Percentiles rank a stretch among this genome's conserved stretches.
Evolutionary conservation across 345 rosid genomes (phyloP).

Genomic region (Melaleuca alternifolia): DNA sequence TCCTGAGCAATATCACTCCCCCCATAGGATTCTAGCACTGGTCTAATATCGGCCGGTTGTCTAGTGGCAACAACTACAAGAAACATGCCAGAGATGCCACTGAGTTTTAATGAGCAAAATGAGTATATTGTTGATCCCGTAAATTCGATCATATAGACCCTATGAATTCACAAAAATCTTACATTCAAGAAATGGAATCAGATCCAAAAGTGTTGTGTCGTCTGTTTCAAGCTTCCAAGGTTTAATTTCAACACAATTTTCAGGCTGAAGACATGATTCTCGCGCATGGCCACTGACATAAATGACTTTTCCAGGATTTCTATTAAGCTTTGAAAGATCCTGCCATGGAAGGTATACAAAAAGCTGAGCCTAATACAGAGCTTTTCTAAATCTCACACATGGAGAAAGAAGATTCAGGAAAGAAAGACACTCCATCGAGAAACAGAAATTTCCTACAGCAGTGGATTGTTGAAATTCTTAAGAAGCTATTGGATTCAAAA

Average conservation of each 20-base stretch:
- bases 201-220: conserved; percentile 87
- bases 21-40: conserved; percentile 61
- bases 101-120: not conserved
- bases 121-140: not conserved
- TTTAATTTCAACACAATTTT: conserved; percentile 68
- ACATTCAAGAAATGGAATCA: conserved; percentile 98
- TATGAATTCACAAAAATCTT: conserved; percentile 5
- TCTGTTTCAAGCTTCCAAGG: conserved; percentile 72
- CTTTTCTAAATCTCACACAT: not conserved
- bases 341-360: conserved; percentile 13
- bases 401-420: not conserved
- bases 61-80: conserved; percentile 72
- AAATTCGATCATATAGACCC: not conserved
- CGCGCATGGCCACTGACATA: conserved; percentile 79
- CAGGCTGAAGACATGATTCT: conserved; percentile 84
- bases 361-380: not conserved
- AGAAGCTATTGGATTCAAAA: not conserved
- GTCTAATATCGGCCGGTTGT: conserved; percentile 76
- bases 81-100: not conserved
- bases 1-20: conserved; percentile 70
- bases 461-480: not conserved
- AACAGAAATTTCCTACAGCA: not conserved
- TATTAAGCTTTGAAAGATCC: conserved; percentile 97
- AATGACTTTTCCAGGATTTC: conserved; percentile 70
- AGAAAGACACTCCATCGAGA: not conserved